Conservation (phyloP, 2,329 filamentous ascomycete genomes). For the Capronia americana region DNA sequence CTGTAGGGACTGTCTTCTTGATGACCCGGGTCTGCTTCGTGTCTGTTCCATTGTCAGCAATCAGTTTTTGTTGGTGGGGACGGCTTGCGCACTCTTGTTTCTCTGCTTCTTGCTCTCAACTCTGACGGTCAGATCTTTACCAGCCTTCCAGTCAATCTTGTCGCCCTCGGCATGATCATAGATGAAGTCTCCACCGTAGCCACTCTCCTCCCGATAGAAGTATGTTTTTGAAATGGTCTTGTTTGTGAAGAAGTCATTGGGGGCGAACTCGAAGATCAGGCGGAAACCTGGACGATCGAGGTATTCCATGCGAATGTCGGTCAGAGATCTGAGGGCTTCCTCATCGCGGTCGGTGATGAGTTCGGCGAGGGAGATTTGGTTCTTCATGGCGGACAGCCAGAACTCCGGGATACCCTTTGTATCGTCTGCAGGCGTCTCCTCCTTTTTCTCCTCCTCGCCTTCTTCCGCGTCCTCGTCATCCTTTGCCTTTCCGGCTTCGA, state of each 20-base stretch:
- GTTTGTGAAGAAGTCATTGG: constrained; percentile 97
- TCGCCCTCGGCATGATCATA: constrained; percentile 99
- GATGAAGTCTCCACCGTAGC: constrained; percentile 98
- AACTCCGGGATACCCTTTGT: constrained; percentile 93
- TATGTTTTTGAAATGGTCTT: constrained; percentile 98
- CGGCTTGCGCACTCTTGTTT: constrained; percentile 83
- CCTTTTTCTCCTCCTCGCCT: constrained; percentile 64
- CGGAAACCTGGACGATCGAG: constrained; percentile 98
- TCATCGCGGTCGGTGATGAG: constrained; percentile 99
- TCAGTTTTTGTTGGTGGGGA: constrained; percentile 25
- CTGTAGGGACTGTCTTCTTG: constrained; percentile 98
- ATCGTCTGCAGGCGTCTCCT: constrained; percentile 52
- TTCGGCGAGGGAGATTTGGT: constrained; percentile 94
- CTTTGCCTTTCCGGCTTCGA: constrained; percentile 83
- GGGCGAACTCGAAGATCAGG: constrained; percentile 93
- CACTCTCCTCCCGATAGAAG: constrained; percentile 98
- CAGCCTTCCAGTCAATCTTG: constrained; percentile 95
- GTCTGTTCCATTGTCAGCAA: constrained; percentile 61
- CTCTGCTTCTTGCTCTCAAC: constrained; percentile 99
- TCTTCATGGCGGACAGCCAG: constrained; percentile 99
- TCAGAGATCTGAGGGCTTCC: constrained; percentile 85
- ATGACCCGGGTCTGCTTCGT: constrained; percentile 99
- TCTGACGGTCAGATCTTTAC: constrained; percentile 90
- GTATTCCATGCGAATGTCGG: constrained; percentile 98
- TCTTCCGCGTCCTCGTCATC: constrained; percentile 74